These are phyloP conservation scores for Rhynchospora breviuscula DNA, from an alignment of 176 grass and related monocot genomes.

Conservation along the genomic window DNA sequence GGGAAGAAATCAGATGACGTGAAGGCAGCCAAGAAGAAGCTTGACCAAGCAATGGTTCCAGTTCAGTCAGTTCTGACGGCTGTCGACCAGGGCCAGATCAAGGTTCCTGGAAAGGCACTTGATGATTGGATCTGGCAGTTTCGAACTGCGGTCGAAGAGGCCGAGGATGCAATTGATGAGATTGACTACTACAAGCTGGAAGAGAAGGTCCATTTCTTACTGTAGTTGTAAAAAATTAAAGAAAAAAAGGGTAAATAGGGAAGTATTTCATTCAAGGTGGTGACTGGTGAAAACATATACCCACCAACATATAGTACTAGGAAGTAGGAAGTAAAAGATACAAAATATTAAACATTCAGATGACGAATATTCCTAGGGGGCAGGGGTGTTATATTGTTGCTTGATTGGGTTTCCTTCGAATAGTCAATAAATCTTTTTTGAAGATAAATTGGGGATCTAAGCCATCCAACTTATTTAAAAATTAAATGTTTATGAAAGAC, in stretches of 20 bases:
- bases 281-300: background rate
- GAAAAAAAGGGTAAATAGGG: background rate
- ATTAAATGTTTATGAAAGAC: too few species aligned
- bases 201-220: conserved; percentile 1
- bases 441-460: too few species aligned
- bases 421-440: too few species aligned
- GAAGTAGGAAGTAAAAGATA: background rate
- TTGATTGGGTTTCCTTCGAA: too few species aligned
- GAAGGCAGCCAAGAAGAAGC: conserved; percentile 3
- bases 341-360: background rate
- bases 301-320: background rate
- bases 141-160: conserved; percentile 25
- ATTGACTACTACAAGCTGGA: conserved; percentile 32
- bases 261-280: background rate
- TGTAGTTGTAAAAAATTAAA: background rate
- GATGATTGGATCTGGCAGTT: conserved; percentile 34
- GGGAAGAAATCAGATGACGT: conserved; percentile 14
- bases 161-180: conserved; percentile 31
- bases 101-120: conserved; percentile 9
- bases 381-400: too few species aligned
- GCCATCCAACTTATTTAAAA: too few species aligned
- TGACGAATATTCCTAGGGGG: too few species aligned
- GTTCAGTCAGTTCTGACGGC: conserved; percentile 9
- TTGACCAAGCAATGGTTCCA: background rate
- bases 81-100: conserved; percentile 20